Conservation (phyloP, 2,329 filamentous ascomycete genomes). For the Cladophialophora immunda region DNA sequence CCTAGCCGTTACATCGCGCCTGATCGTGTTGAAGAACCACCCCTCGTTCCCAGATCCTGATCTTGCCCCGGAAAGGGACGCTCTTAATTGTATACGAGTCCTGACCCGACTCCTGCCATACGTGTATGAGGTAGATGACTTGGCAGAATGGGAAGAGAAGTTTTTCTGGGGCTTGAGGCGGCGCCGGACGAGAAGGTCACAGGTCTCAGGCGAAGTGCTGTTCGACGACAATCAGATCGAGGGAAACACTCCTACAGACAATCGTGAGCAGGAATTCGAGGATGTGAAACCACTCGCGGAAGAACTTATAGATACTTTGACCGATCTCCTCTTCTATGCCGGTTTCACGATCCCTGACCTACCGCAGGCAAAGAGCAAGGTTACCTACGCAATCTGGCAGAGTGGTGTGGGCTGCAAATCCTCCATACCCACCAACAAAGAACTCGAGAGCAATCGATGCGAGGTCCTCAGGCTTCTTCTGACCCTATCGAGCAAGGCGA, state of each 20-base stretch:
- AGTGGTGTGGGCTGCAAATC: conserved; percentile 96
- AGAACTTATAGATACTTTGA: conserved; percentile 87
- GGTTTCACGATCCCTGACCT: conserved; percentile 84
- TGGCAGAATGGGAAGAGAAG: conserved; percentile 85
- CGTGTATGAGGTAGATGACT: conserved; percentile 85
- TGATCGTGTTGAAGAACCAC: conserved; percentile 84
- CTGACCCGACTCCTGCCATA: conserved; percentile 90
- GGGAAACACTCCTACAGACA: conserved; percentile 53
- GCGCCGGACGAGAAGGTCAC: conserved; percentile 73
- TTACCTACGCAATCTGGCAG: conserved; percentile 96
- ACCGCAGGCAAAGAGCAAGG: conserved; percentile 75
- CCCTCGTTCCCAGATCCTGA: conserved; percentile 89
- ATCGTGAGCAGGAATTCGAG: conserved; percentile 72
- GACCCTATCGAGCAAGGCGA: conserved; percentile 85
- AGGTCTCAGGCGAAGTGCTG: conserved; percentile 76
- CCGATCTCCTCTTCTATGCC: conserved; percentile 90
- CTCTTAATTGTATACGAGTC: conserved; percentile 93
- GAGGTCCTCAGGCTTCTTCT: conserved; percentile 88
- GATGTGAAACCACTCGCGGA: conserved; percentile 88
- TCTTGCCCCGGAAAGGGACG: conserved; percentile 81
- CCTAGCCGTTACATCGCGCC: conserved; percentile 80
- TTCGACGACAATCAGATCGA: conserved; percentile 77
- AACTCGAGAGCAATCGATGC: conserved; percentile 90
- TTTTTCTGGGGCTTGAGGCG: conserved; percentile 88
- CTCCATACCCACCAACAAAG: conserved; percentile 84